phyloP scores from a whole-genome alignment of 768 basidiomycete species.

The Pholiota microspora region DNA sequence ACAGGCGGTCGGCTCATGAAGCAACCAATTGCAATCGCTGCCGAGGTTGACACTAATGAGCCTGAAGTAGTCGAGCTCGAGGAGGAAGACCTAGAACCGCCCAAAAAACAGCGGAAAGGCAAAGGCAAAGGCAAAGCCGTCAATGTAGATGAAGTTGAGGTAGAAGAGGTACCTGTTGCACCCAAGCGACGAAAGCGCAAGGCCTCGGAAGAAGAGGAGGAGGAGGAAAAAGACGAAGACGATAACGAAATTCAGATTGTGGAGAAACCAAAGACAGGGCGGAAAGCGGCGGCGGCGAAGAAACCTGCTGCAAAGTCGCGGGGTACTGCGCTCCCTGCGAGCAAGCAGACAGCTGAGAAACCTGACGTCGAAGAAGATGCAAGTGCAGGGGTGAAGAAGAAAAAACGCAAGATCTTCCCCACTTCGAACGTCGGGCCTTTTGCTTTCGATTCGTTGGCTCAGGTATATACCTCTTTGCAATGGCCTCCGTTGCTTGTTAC shows the following conservation, averaged over 20 bases:
- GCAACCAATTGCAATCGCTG: not conserved
- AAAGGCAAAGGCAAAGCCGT: conserved; percentile 25
- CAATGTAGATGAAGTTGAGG: conserved; percentile 17
- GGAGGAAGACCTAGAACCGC: conserved; percentile 7
- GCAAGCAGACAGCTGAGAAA: conserved; percentile 21
- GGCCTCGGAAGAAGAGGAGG: not conserved
- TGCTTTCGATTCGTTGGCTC: conserved; percentile 32
- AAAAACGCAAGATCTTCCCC: conserved; percentile 71
- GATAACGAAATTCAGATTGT: not conserved
- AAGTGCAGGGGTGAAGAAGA: conserved; percentile 46
- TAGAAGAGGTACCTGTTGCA: conserved; percentile 17
- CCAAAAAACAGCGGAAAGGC: conserved; percentile 25
- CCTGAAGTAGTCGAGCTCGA: conserved; percentile 11
- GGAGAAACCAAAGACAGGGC: not conserved
- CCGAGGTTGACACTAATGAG: conserved; percentile 9
- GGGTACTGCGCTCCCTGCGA: conserved; percentile 17
- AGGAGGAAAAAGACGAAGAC: conserved; percentile 3
- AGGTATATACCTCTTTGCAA: conserved; percentile 26
- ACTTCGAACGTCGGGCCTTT: conserved; percentile 39
- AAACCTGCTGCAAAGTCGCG: conserved; percentile 14
- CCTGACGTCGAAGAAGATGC: conserved; percentile 23
- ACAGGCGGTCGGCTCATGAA: conserved; percentile 8
- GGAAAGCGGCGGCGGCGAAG: not conserved
- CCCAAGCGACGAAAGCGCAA: conserved; percentile 33
- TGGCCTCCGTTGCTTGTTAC: not conserved